These are phyloP conservation scores for Pythium brachiatum DNA, from an alignment of 352 stramenopile genomes.

Conservation along the genomic window DNA sequence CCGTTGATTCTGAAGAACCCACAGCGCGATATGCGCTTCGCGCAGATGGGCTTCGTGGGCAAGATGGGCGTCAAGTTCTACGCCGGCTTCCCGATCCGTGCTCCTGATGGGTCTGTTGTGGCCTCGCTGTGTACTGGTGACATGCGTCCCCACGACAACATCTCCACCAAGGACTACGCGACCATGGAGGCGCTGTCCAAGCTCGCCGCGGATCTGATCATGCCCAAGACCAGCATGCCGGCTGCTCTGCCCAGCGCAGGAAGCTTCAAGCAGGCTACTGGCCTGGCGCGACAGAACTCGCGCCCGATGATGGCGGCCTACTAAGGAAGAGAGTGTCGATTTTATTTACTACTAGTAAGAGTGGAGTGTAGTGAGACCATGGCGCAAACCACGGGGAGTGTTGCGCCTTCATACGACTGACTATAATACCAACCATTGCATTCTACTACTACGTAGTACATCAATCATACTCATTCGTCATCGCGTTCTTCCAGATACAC, in stretches of 20 bases:
- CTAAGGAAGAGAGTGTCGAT: background rate
- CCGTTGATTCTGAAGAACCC: constrained; percentile 65
- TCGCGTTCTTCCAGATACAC: background rate
- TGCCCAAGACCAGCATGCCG: constrained; percentile 2
- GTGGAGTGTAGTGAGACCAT: background rate
- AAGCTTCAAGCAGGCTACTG: background rate
- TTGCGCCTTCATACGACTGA: background rate
- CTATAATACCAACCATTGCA: too few species aligned
- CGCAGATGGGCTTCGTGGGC: constrained; percentile 43
- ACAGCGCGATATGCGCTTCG: constrained; percentile 60
- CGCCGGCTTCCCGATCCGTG: constrained; percentile 54
- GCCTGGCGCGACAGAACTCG: background rate
- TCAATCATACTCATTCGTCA: too few species aligned
- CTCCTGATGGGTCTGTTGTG: constrained; percentile 44
- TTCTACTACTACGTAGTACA: too few species aligned
- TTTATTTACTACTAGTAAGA: background rate
- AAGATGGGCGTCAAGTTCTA: constrained; percentile 60
- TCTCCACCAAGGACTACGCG: constrained; percentile 68
- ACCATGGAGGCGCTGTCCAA: constrained; percentile 67
- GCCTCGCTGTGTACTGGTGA: constrained; percentile 47
- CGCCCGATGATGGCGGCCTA: background rate
- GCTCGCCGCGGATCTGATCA: constrained; percentile 44
- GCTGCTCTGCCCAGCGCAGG: background rate
- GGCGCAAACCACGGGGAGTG: background rate
- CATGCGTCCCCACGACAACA: constrained; percentile 43